phyloP scores from a whole-genome alignment of 768 basidiomycete genomes.

The Russula sp. region DNA sequence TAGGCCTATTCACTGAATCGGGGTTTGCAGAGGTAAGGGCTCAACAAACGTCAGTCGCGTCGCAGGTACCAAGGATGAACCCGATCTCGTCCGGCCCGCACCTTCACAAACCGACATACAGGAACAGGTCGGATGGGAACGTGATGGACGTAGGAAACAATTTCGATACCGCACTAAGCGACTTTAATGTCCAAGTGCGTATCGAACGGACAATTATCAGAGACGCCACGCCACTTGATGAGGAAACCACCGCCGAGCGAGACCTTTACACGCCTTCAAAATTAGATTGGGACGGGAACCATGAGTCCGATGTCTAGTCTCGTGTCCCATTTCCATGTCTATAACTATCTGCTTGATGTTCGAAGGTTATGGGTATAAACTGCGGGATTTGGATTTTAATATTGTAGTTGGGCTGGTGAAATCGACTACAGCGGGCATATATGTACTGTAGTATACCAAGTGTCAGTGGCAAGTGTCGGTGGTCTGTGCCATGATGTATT shows the following conservation, averaged over 20 bases:
- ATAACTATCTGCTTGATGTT: neutral
- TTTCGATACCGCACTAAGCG: neutral
- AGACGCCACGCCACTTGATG: neutral
- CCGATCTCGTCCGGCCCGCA: neutral
- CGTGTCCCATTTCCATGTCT: neutral
- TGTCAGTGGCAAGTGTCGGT: too few relatives aligned
- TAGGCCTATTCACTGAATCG: neutral
- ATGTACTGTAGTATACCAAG: too few relatives aligned
- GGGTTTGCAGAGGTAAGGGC: slow-evolving; percentile 29
- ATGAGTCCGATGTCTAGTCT: neutral
- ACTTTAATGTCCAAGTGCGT: slow-evolving; percentile 29
- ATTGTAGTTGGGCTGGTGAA: too few relatives aligned
- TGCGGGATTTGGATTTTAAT: too few relatives aligned
- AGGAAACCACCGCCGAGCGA: neutral
- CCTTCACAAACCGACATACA: neutral
- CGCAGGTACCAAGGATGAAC: neutral
- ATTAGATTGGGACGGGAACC: neutral
- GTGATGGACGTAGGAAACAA: neutral
- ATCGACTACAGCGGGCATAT: too few relatives aligned
- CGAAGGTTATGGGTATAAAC: neutral
- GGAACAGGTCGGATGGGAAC: neutral
- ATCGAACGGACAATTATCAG: slow-evolving; percentile 14
- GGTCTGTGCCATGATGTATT: too few relatives aligned
- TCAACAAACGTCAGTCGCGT: slow-evolving; percentile 11
- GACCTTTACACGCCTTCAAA: neutral